Base-by-base conservation (phyloP, 2,329 filamentous ascomycete species). In the Pseudogymnoascus sp. region DNA sequence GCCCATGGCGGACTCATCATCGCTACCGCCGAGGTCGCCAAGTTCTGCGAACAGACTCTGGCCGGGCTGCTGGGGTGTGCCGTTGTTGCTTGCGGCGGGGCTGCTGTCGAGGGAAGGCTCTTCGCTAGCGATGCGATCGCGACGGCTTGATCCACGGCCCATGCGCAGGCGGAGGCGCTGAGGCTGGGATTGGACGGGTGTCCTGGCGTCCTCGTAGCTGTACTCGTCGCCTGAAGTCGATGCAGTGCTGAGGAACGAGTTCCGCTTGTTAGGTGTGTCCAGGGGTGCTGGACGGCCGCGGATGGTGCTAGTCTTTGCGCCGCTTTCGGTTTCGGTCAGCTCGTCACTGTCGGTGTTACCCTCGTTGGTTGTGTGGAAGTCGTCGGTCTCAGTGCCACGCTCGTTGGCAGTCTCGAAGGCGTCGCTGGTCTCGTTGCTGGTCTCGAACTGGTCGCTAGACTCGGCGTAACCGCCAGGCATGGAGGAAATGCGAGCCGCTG, bases 41-140 rank as follows among this genome's bases (percentile, higher is more conserved):
- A 99, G 81, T 74, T 99, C 94, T 39, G 91, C 91, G 71, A 94
- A 96, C 58, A 99, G 78, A 69, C 89, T 97, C 76, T 96, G 90
- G 14, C 84, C 82, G 0, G 57, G 57, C 12, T 58, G 57, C 61
- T 81, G 76, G 8, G 82, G 77, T 2, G 81, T 83, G 50, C 76
- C 76, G 60, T 75, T 69, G 53, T 72, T 73, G 64, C 77, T 80
- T 69, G 82, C 84, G 57, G 80, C 79, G 15, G 83, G 85, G 63
- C 85, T 88, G 69, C 82, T 81, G 43, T 80, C 79, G 64, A 83
- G 75, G 50, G 71, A 72, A 2, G 80, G 80, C 64, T 86, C 84
- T 65, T 87, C 83, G 68, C 83, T 85, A 60, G 77, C 75, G 50
- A 83, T 80, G 66, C 84, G 79, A 9, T 87, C 85, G 60, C 84